Evolutionary conservation across 2,329 filamentous ascomycete species (phyloP).

Genomic region (Herpotrichia juniperi): DNA sequence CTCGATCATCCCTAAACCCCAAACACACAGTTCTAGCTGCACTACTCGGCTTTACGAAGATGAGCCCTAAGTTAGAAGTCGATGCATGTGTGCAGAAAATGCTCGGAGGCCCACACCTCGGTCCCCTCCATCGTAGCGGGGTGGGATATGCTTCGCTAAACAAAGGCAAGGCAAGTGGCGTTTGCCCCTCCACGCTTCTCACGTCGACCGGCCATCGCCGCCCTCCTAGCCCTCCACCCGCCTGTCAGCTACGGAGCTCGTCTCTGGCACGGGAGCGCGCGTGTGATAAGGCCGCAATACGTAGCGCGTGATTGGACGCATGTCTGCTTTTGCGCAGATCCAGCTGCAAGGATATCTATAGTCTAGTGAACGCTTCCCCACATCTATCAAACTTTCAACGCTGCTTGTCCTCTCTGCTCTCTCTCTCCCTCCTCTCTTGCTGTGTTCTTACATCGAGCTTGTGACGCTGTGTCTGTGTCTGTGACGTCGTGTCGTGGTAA

Average conservation of each 20-base stretch:
- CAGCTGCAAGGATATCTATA: not conserved
- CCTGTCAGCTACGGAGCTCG: not conserved
- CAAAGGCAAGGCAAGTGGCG: not conserved
- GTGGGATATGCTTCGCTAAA: too few species aligned
- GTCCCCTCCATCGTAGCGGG: too few species aligned
- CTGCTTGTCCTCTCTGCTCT: not conserved
- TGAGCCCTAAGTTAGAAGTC: too few species aligned
- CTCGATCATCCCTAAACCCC: too few species aligned
- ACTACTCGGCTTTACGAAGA: too few species aligned
- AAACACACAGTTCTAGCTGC: too few species aligned
- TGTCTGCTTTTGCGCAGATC: not conserved
- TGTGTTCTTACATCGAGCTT: not conserved
- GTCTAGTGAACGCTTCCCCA: not conserved
- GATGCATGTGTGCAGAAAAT: too few species aligned
- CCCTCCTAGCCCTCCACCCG: constrained; percentile 1
- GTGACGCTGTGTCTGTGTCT: not conserved
- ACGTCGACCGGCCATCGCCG: not conserved
- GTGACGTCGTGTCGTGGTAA: not conserved
- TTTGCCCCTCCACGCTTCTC: constrained; percentile 1
- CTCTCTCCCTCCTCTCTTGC: not conserved
- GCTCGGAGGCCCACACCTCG: not conserved
- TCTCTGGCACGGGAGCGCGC: not conserved
- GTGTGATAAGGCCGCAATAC: not conserved
- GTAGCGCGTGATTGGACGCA: not conserved
- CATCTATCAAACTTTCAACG: not conserved